Percentiles rank a stretch among this genome's conserved stretches.
These are phyloP conservation scores for Cryphonectria nitschkei DNA, from an alignment of 2,329 filamentous ascomycete genomes.

Conservation along the genomic window DNA sequence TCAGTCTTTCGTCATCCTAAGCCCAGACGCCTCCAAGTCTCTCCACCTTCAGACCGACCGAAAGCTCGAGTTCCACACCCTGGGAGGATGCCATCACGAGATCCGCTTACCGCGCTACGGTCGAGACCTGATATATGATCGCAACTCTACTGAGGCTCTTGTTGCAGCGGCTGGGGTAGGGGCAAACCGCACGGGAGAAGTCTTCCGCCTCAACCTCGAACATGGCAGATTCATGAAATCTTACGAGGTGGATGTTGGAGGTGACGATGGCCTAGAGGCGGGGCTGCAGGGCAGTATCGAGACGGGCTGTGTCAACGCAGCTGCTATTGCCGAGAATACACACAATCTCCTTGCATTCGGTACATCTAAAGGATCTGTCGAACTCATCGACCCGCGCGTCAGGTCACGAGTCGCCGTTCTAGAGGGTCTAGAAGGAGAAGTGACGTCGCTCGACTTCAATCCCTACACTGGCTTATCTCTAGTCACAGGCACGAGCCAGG, in stretches of 20 bases:
- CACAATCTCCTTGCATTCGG: slow-evolving; percentile 93
- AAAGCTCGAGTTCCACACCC: slow-evolving; percentile 90
- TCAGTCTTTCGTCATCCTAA: slow-evolving; percentile 86
- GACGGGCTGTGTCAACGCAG: slow-evolving; percentile 85
- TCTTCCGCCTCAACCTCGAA: slow-evolving; percentile 91
- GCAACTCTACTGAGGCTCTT: slow-evolving; percentile 79
- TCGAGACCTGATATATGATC: slow-evolving; percentile 84
- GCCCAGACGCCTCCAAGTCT: slow-evolving; percentile 90
- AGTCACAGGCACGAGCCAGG: slow-evolving; percentile 84
- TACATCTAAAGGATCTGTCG: slow-evolving; percentile 91
- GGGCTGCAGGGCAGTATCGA: slow-evolving; percentile 86
- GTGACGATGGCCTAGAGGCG: slow-evolving; percentile 73
- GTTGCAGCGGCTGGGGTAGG: slow-evolving; percentile 88
- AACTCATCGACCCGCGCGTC: slow-evolving; percentile 92
- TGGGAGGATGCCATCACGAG: slow-evolving; percentile 83
- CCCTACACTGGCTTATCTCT: slow-evolving; percentile 76
- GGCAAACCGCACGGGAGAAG: slow-evolving; percentile 83
- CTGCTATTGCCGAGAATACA: slow-evolving; percentile 82
- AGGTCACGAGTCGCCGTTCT: slow-evolving; percentile 81
- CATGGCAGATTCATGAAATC: slow-evolving; percentile 91
- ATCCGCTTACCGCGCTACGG: slow-evolving; percentile 93
- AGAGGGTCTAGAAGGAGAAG: slow-evolving; percentile 68
- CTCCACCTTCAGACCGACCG: slow-evolving; percentile 92
- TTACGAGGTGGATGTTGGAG: slow-evolving; percentile 88
- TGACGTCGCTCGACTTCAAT: slow-evolving; percentile 88